A percentile compares a stretch with the other conserved stretches of the same genome.
phyloP scores from a whole-genome alignment of 345 rosid species.

The Carallia pectinifolia region DNA sequence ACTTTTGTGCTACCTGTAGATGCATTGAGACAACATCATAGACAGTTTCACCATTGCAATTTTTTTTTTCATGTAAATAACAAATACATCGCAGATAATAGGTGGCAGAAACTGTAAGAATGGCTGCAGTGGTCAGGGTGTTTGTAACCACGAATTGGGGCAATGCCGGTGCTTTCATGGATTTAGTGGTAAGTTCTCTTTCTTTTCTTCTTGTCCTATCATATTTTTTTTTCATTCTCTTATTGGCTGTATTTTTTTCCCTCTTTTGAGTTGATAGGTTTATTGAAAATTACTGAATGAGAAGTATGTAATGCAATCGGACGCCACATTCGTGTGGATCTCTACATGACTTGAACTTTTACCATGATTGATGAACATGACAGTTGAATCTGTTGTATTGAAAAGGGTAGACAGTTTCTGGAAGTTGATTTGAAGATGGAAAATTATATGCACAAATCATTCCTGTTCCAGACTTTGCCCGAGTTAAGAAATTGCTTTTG shows the following conservation, averaged over 20 bases:
- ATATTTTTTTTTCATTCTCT: background rate
- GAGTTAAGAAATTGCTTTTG: background rate
- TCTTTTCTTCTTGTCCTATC: background rate
- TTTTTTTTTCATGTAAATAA: background rate
- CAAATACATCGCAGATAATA: constrained; percentile 48
- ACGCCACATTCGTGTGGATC: background rate
- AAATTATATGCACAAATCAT: background rate
- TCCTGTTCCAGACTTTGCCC: background rate
- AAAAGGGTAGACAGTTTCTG: too few relatives aligned
- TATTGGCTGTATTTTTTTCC: background rate
- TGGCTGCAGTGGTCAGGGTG: constrained; percentile 81
- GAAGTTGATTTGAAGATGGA: too few relatives aligned
- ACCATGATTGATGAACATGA: background rate
- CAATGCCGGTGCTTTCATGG: constrained; percentile 91
- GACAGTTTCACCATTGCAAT: background rate
- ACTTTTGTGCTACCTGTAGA: background rate
- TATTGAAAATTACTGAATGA: background rate
- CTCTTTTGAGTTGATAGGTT: background rate
- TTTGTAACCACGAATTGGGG: constrained; percentile 81
- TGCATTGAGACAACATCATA: background rate
- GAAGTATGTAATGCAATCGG: background rate
- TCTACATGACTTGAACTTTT: background rate
- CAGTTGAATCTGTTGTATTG: background rate
- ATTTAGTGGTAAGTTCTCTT: constrained; percentile 50
- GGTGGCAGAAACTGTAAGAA: constrained; percentile 66